These are phyloP conservation scores for Odonthalia washingtoniensis DNA, from an alignment of 31 red algal species.

Conservation along the genomic window DNA sequence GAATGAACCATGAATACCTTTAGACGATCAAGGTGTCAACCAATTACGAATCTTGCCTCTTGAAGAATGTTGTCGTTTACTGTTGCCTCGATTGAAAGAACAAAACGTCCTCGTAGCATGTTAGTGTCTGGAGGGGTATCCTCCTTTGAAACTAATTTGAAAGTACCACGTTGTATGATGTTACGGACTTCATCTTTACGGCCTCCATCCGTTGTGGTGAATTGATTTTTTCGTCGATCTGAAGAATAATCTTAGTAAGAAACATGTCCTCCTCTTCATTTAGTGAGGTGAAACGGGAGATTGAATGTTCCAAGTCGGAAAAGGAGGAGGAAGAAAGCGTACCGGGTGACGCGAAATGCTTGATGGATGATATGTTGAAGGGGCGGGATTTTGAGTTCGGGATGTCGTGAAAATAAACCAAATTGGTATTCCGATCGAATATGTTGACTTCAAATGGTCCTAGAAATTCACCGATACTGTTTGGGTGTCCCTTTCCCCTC, in stretches of 20 bases:
- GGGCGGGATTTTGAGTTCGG: too few relatives aligned
- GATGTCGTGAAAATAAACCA: too few relatives aligned
- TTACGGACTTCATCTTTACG: neutral
- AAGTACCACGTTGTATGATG: conserved; percentile 25
- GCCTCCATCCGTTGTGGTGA: neutral
- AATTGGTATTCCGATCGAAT: too few relatives aligned
- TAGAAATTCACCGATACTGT: too few relatives aligned
- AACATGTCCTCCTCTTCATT: too few relatives aligned
- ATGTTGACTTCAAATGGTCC: too few relatives aligned
- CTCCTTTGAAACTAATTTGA: conserved; percentile 27
- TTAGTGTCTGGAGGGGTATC: conserved; percentile 44
- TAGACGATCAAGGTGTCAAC: conserved; percentile 18
- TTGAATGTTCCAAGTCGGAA: too few relatives aligned
- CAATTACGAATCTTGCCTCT: conserved; percentile 29
- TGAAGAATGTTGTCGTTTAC: neutral
- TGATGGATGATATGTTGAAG: too few relatives aligned
- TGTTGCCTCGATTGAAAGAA: conserved; percentile 41
- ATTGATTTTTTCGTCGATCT: neutral
- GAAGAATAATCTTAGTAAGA: neutral
- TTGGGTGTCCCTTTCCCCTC: too few relatives aligned
- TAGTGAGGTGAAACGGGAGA: too few relatives aligned
- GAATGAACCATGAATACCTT: conserved; percentile 49
- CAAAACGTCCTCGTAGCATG: conserved; percentile 41
- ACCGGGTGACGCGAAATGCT: too few relatives aligned
- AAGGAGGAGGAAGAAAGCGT: too few relatives aligned